A percentile compares a stretch with the other conserved stretches of the same genome.
These are phyloP conservation scores for Picochlorum sp. DNA, from an alignment of 139 green algal genomes.

Conservation along the genomic window DNA sequence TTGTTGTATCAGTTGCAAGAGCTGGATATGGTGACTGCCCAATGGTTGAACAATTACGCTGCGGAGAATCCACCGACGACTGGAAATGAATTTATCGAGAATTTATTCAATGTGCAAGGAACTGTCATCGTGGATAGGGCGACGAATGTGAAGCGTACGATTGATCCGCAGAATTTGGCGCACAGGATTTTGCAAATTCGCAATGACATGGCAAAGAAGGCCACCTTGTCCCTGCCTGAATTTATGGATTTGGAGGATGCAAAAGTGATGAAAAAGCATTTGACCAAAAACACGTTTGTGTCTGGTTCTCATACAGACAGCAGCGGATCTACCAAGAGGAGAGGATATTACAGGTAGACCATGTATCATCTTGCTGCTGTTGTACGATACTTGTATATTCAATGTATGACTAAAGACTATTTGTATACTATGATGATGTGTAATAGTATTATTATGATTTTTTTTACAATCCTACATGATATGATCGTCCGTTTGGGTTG, in stretches of 20 bases:
- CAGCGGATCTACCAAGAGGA: slow-evolving; percentile 12
- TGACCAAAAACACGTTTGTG: slow-evolving; percentile 6
- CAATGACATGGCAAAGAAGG: slow-evolving; percentile 16
- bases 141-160: slow-evolving; percentile 13
- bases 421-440: too few relatives aligned
- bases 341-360: slow-evolving; percentile 18
- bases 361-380: neutral
- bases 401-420: neutral
- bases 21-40: slow-evolving; percentile 20
- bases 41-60: slow-evolving; percentile 30
- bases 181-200: slow-evolving; percentile 26
- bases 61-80: slow-evolving; percentile 16
- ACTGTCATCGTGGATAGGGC: slow-evolving; percentile 7
- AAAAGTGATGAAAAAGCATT: slow-evolving; percentile 18
- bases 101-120: slow-evolving; percentile 6
- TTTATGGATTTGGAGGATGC: slow-evolving; percentile 26
- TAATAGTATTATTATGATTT: neutral
- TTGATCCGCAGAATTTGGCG: slow-evolving; percentile 28
- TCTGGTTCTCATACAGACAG: neutral
- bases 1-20: slow-evolving; percentile 23
- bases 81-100: slow-evolving; percentile 33
- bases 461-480: slow-evolving; percentile 66
- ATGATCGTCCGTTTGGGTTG: slow-evolving; percentile 69
- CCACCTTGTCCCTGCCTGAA: slow-evolving; percentile 27
- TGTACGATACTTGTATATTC: neutral